Evolutionary conservation across 2,329 filamentous ascomycete species (phyloP).

Genomic region (Domatiomyces globalis): DNA sequence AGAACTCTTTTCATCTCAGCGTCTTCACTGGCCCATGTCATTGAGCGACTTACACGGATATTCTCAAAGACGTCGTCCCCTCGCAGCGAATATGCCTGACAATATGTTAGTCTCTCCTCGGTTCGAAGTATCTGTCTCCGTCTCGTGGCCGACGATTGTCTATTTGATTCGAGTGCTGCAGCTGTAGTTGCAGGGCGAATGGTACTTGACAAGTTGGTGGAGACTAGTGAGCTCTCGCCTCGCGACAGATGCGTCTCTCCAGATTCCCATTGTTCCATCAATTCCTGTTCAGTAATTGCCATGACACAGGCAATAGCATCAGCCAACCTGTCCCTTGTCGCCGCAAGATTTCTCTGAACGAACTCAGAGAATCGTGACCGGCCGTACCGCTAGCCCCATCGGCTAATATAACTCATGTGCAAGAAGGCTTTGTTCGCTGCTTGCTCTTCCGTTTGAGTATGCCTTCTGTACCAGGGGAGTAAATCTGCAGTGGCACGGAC

Average conservation of each 20-base stretch:
- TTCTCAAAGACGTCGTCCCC: background rate
- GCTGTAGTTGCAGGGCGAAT: background rate
- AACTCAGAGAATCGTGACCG: background rate
- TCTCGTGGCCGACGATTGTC: slow-evolving; percentile 20
- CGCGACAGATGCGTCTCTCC: too few relatives aligned
- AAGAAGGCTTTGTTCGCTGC: background rate
- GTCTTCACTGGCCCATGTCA: background rate
- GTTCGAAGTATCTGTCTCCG: slow-evolving; percentile 7
- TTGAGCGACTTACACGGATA: background rate
- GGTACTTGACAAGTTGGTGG: background rate
- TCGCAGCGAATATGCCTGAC: background rate
- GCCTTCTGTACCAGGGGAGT: background rate
- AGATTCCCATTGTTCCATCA: background rate
- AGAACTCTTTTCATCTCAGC: background rate
- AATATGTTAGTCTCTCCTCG: background rate
- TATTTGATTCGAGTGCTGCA: background rate
- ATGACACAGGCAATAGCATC: background rate
- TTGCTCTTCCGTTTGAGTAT: background rate
- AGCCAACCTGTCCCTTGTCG: background rate
- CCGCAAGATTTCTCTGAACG: background rate
- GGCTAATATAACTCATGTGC: background rate
- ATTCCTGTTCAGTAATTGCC: background rate
- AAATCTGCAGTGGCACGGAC: background rate
- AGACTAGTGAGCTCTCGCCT: background rate
- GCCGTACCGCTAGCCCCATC: background rate